Evolutionary conservation across 805 yeast genomes (phyloP), one percentile per base, ranked within the genome.

Genomic region (Zygosaccharomyces siamensis): DNA sequence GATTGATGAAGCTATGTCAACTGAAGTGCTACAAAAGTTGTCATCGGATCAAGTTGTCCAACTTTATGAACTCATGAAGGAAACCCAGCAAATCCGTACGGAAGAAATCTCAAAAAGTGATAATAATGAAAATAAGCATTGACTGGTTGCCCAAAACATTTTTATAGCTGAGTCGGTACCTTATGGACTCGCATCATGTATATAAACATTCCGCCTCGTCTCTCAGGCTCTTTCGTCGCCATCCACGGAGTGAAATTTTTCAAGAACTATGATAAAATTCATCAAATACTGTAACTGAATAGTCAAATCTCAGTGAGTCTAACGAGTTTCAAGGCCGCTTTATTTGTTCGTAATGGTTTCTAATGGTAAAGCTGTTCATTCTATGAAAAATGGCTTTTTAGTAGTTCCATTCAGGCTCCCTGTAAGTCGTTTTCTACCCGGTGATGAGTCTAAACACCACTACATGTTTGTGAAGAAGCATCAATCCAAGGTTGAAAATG

Each of bases 11-110:
- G 72, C 75, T 53, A 70, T 93, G 62, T 82, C 83, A 18, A 71
- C 78, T 53, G 74, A 73, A 30, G 83, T 84, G 46, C 72, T 93
- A 53, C 86, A 83, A 44, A 87, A 86, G 64, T 80, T 93, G 90
- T 80, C 86, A 23, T 92, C 93, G 6, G 97, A 93, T 57, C 98
- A 93, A 70, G 75, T 89, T 46, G 81, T 82, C 5, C 99, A 92
- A 69, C 71, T 80, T 38, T 84, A 86, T 59, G 92, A 86, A 63
- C 69, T 86, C 58, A 84, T 86, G 92, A 78, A 81, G 62, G 92
- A 84, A 60, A 79, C 90, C 2, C 72, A 77, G 63, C 49, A 66
- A 52, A 30, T 53, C 43, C 45, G 59, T 21, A 46, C 41, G 10
- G 50, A 45, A 4, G 44, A 39, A 28, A 42, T 8, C 2, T 10